Base-by-base conservation (phyloP, 2,329 filamentous ascomycete genomes). In the Fusarium sterilihyphosum region DNA sequence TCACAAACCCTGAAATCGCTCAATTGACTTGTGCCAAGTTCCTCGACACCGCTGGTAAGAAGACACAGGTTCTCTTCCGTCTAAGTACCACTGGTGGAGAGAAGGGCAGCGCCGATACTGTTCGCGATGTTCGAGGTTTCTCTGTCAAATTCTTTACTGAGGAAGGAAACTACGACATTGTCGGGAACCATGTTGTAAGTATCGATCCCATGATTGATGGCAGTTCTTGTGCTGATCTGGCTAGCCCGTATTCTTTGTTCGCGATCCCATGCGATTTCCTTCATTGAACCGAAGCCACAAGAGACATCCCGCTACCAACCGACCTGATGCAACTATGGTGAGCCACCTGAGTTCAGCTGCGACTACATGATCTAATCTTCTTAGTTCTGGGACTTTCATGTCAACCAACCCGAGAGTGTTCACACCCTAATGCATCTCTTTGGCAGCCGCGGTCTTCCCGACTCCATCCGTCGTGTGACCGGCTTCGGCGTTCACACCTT, bases 71-170 rank as follows among this genome's bases (percentile, higher is more conserved):
- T 3, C 92, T 93, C 59, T 83, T 90, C n/a, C 89, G 92, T 26
- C 91, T 93, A 77, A 93, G 90, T 0, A 93, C 92, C 8, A 92
- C 93, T n/a, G 89, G 90, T 20, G 90, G 90, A 9, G 91, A 88
- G 53, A 85, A 88, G 33, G 92, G 92, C 31, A 91, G 89, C 71
- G 87, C 90, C 6, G 92, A 94, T 71, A 90, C 90, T 0, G 90
- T 88, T 20, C 87, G 92, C 40, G 92, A 93, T 83, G 90, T 92
- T 0, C 90, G 91, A 70, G 92, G 92, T 1, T 93, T 92, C 77
- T 91, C 91, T 4, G 71, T 79, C 58, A 81, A 81, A 70, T 75
- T 81, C 24, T 93, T 92, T 75, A 93, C 92, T 0, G 90, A 92
- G 53, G 90, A 93, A 74, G 92, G 92, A 54, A 65, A 65, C 26